Evolutionary conservation across 2,329 filamentous ascomycete species (phyloP).

Genomic region (Colletotrichum neosansevieriae): DNA sequence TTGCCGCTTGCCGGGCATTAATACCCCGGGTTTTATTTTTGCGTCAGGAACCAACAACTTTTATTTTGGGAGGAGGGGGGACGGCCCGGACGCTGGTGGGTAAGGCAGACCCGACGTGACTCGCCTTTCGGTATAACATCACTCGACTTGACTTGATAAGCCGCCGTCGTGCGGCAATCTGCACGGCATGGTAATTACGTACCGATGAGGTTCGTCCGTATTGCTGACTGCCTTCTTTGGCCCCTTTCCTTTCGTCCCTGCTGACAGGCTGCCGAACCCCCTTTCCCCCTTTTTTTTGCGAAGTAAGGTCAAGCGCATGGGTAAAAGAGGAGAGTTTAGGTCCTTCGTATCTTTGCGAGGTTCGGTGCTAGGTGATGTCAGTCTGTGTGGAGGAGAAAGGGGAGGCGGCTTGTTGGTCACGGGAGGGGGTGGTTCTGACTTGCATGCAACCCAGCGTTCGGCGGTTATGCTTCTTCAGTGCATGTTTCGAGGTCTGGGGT

Average conservation of each 20-base stretch:
- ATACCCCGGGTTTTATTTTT: neutral
- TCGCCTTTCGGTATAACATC: too few relatives aligned
- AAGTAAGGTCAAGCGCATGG: too few relatives aligned
- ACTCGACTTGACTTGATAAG: neutral
- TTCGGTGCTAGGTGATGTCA: too few relatives aligned
- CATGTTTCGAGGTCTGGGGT: too few relatives aligned
- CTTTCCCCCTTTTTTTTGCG: too few relatives aligned
- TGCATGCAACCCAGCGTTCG: constrained; percentile 5
- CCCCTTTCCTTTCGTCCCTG: too few relatives aligned
- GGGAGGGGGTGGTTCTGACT: neutral
- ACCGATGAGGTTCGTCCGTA: neutral
- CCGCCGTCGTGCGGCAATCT: neutral
- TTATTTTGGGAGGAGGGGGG: neutral
- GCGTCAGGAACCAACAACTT: neutral
- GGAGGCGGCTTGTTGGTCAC: neutral
- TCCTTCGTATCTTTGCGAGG: neutral
- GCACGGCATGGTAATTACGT: constrained; percentile 7
- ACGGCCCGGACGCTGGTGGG: neutral
- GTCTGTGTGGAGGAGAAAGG: too few relatives aligned
- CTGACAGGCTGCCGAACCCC: too few relatives aligned
- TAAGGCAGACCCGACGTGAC: neutral
- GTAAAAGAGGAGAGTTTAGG: too few relatives aligned
- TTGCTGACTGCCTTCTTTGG: too few relatives aligned
- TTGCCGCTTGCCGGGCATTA: neutral
- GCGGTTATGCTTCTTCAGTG: too few relatives aligned